Base-by-base conservation (phyloP, 2,329 filamentous ascomycete species). In the Ophiostoma perfectum region DNA sequence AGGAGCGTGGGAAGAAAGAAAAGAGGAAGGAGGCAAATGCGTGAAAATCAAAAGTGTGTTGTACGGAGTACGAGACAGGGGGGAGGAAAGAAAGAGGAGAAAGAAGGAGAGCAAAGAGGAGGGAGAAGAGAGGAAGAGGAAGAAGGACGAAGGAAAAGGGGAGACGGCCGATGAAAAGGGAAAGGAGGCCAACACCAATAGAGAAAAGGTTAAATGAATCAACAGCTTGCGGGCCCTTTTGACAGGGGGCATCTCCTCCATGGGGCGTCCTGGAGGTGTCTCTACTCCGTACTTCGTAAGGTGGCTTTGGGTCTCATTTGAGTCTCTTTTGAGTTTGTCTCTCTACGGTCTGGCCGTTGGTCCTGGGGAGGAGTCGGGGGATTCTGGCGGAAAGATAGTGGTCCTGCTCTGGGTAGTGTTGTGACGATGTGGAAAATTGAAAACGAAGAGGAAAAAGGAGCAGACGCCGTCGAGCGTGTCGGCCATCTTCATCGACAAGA, bases 181-280 rank as follows among this genome's bases (percentile, higher is more conserved):
- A 67, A 67, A 66, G 44, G 63, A 68, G 47, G 39, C 60, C 67
- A 68, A 44, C 44, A 65, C 60, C 16, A 52, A 70, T 68, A 58
- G 52, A 62, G 68, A 65, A 27, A 68, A 70, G 70, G 68, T 70
- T 66, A 67, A 71, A 68, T 70, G 65, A 70, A 64, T 55, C 38
- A 44, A 65, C 60, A 41, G 52, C 44, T 16, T 45, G 36, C 42
- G 63, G 49, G 60, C 47, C 47, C 58, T 5, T 45, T 18, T 36
- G 66, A 67, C 66, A 63, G 39, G 60, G 58, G 38, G 39, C 27
- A 4, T 63, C 9, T 63, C 38, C 55, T 60, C 55, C 52, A 38
- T 60, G 27, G 55, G 55, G 55, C 27, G 55, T 18, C 27, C 49
- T 60, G 36, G 49, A 6, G 7, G 49, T 55, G 49, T 55, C 49